phyloP scores from a whole-genome alignment of 2,329 filamentous ascomycete species.

The Bipolaris cookei region DNA sequence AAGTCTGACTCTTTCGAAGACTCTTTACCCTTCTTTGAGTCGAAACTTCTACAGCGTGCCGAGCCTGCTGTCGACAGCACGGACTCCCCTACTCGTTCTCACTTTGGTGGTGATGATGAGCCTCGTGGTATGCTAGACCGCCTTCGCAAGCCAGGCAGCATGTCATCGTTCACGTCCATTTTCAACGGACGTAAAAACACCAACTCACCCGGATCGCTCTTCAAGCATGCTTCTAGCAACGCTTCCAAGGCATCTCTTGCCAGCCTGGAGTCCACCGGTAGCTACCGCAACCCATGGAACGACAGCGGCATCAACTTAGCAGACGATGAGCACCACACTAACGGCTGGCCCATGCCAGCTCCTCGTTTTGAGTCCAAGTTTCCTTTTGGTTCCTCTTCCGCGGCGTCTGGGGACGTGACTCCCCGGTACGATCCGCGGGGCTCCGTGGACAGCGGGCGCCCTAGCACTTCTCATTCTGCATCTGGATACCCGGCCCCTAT shows the following conservation, averaged over 20 bases:
- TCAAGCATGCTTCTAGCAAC: constrained; percentile 84
- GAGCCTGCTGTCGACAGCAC: constrained; percentile 75
- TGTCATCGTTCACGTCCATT: constrained; percentile 94
- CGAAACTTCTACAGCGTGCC: constrained; percentile 92
- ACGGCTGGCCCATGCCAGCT: constrained; percentile 49
- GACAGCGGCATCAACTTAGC: constrained; percentile 94
- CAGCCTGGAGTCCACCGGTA: constrained; percentile 93
- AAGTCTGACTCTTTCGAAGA: constrained; percentile 99
- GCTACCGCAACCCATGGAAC: constrained; percentile 97
- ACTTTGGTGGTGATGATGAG: constrained; percentile 83
- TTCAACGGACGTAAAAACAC: constrained; percentile 94
- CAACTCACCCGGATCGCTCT: constrained; percentile 76
- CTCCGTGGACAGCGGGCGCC: constrained; percentile 89
- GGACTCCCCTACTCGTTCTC: constrained; percentile 86
- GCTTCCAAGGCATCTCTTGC: constrained; percentile 96
- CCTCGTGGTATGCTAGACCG: constrained; percentile 83
- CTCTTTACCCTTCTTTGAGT: constrained; percentile 94
- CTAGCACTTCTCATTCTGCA: constrained; percentile 94
- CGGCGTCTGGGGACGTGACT: constrained; percentile 75
- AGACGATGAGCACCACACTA: constrained; percentile 70
- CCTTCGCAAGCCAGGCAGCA: constrained; percentile 91
- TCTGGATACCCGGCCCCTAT: constrained; percentile 95
- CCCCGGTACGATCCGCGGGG: constrained; percentile 82
- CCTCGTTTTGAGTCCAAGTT: constrained; percentile 64
- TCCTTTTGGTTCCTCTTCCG: constrained; percentile 61